Conservation (phyloP, 768 basidiomycete genomes). For the Hericium erinaceus region DNA sequence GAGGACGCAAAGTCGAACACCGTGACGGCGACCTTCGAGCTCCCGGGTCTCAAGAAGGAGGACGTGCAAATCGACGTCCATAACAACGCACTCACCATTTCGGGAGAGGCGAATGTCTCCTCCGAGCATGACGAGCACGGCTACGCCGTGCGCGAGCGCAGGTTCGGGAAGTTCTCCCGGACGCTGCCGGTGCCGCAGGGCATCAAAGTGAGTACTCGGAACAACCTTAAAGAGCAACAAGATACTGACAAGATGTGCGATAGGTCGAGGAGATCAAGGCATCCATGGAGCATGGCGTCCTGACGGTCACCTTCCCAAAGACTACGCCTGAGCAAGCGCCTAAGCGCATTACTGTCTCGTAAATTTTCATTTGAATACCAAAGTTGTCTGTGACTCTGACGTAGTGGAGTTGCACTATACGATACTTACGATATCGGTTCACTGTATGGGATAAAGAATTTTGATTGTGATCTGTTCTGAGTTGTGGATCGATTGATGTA, state of each 20-base stretch:
- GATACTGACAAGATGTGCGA: not conserved
- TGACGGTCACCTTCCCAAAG: conserved; percentile 41
- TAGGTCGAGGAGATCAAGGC: conserved; percentile 29
- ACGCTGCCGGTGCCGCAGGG: conserved; percentile 18
- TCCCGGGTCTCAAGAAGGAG: conserved; percentile 44
- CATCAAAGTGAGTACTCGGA: conserved; percentile 15
- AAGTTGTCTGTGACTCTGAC: no score
- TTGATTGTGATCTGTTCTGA: no score
- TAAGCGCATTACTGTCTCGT: conserved; percentile 31
- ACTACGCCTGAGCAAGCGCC: conserved; percentile 31
- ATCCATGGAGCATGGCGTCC: conserved; percentile 36
- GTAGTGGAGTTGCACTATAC: no score
- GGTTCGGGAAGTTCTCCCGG: conserved; percentile 19
- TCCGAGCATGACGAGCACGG: conserved; percentile 27
- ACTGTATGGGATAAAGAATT: no score
- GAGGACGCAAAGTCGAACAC: conserved; percentile 35
- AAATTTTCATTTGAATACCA: not conserved
- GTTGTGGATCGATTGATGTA: no score
- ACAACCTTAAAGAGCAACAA: not conserved
- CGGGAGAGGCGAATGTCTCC: conserved; percentile 33
- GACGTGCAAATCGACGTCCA: conserved; percentile 42
- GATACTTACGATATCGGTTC: no score
- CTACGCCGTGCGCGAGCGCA: conserved; percentile 24
- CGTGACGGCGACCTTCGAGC: conserved; percentile 46
- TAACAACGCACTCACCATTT: conserved; percentile 37